These are phyloP conservation scores for Tetrapisispora iriomotensis DNA, from an alignment of 805 yeast species.

Conservation along the genomic window DNA sequence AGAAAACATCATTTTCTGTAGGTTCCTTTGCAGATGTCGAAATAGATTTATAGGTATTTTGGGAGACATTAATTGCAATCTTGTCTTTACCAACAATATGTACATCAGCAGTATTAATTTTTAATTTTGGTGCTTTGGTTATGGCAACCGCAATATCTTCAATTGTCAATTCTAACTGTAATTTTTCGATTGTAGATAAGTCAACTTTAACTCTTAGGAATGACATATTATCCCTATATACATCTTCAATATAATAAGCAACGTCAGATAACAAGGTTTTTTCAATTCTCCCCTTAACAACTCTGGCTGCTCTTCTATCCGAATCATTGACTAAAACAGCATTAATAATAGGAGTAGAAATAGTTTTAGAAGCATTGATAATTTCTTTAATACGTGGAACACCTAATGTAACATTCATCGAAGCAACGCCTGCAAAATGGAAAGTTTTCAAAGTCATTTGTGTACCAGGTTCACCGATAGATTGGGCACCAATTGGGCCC, in stretches of 20 bases:
- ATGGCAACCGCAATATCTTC: slow-evolving; percentile 83
- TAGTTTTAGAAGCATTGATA: slow-evolving; percentile 90
- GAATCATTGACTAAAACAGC: slow-evolving; percentile 86
- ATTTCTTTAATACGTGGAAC: slow-evolving; percentile 99
- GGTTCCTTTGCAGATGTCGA: slow-evolving; percentile 35
- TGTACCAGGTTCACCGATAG: slow-evolving; percentile 99
- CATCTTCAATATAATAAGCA: slow-evolving; percentile 86
- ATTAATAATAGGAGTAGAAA: slow-evolving; percentile 93
- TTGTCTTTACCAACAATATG: slow-evolving; percentile 54
- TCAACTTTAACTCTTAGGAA: slow-evolving; percentile 76
- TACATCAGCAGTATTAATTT: slow-evolving; percentile 66
- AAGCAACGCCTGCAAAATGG: slow-evolving; percentile 99
- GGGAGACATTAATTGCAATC: slow-evolving; percentile 51
- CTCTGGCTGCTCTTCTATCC: slow-evolving; percentile 97
- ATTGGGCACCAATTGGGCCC: slow-evolving; percentile 98
- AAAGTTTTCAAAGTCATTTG: slow-evolving; percentile 95
- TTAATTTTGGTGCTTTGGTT: slow-evolving; percentile 76
- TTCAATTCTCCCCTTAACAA: slow-evolving; percentile 94
- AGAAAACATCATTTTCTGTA: slow-evolving; percentile 50
- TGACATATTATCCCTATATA: slow-evolving; percentile 70
- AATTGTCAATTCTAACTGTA: slow-evolving; percentile 80
- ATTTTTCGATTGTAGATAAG: slow-evolving; percentile 69
- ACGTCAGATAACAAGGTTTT: slow-evolving; percentile 83
- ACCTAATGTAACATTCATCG: slow-evolving; percentile 97
- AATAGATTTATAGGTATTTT: slow-evolving; percentile 35